phyloP scores from a whole-genome alignment of 768 basidiomycete species.

The Ramaria sp. region DNA sequence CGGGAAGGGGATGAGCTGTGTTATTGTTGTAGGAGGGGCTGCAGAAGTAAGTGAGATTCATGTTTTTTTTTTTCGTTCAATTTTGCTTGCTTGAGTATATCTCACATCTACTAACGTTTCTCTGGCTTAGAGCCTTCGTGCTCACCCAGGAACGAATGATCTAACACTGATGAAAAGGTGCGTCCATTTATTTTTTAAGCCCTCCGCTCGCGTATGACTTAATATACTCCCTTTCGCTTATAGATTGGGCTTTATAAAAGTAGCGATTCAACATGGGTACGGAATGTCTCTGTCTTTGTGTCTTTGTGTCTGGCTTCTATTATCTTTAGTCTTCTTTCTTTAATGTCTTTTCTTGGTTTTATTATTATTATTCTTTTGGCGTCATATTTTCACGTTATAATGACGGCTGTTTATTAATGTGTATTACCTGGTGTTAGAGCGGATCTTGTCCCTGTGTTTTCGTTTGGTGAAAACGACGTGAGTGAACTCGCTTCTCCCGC shows the following conservation, averaged over 20 bases:
- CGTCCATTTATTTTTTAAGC: constrained; percentile 12
- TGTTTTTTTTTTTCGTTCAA: too few species aligned
- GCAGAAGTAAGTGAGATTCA: constrained; percentile 42
- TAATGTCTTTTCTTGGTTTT: too few species aligned
- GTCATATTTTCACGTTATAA: too few species aligned
- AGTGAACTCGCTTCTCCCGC: constrained; percentile 18
- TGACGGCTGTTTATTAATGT: too few species aligned
- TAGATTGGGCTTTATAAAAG: constrained; percentile 90
- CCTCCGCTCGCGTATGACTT: too few species aligned
- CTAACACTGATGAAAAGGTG: constrained; percentile 67
- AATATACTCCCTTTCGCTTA: background rate
- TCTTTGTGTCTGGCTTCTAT: background rate
- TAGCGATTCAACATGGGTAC: constrained; percentile 83
- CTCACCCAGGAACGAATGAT: constrained; percentile 95
- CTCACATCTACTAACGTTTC: too few species aligned
- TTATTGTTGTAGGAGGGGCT: constrained; percentile 94
- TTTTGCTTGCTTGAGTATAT: too few species aligned
- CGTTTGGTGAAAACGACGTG: constrained; percentile 98
- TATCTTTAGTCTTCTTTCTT: constrained; percentile 4
- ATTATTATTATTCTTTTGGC: too few species aligned
- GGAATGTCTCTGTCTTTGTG: constrained; percentile 12
- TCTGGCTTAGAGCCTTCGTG: constrained; percentile 60
- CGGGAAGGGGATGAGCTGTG: constrained; percentile 58
- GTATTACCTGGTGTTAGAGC: too few species aligned
- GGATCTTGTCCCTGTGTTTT: constrained; percentile 94